Conservation (phyloP, 176 grass and related monocot species). For the Melocanna baccifera region DNA sequence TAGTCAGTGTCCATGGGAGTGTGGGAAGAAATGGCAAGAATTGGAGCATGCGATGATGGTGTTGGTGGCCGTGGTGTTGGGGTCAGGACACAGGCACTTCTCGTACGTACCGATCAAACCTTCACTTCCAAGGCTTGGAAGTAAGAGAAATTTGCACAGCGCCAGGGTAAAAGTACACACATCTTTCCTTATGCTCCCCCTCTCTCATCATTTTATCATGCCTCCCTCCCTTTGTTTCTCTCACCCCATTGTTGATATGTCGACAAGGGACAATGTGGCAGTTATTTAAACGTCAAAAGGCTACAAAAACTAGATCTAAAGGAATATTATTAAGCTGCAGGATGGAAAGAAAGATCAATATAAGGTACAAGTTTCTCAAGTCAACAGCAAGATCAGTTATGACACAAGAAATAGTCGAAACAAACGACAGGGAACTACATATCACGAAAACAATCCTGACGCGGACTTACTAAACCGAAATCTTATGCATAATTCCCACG, state of each 20-base stretch:
- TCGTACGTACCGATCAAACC: slow-evolving; percentile 47
- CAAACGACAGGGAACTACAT: slow-evolving; percentile 26
- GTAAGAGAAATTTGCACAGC: slow-evolving; percentile 27
- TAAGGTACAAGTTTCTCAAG: slow-evolving; percentile 16
- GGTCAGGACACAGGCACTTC: slow-evolving; percentile 28
- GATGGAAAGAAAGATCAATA: neutral
- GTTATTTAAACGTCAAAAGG: neutral
- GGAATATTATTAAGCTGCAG: neutral
- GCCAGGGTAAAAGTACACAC: slow-evolving; percentile 29
- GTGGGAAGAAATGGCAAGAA: slow-evolving; percentile 24
- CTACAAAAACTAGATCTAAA: neutral
- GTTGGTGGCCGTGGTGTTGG: slow-evolving; percentile 9
- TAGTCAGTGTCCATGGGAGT: slow-evolving; percentile 35
- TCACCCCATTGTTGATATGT: neutral
- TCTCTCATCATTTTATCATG: slow-evolving; percentile 17
- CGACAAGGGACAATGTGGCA: slow-evolving; percentile 6
- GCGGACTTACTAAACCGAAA: slow-evolving; percentile 26
- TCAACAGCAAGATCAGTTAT: slow-evolving; percentile 27
- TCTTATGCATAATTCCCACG: slow-evolving; percentile 41
- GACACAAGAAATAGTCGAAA: slow-evolving; percentile 27
- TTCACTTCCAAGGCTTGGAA: slow-evolving; percentile 40
- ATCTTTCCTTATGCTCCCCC: slow-evolving; percentile 21
- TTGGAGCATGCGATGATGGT: slow-evolving; percentile 41
- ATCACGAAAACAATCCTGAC: slow-evolving; percentile 41
- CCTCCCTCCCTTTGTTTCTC: neutral